Evolutionary conservation across 192 early-diverging fungal genomes (phyloP).

Genomic region (Coemansia sp.): DNA sequence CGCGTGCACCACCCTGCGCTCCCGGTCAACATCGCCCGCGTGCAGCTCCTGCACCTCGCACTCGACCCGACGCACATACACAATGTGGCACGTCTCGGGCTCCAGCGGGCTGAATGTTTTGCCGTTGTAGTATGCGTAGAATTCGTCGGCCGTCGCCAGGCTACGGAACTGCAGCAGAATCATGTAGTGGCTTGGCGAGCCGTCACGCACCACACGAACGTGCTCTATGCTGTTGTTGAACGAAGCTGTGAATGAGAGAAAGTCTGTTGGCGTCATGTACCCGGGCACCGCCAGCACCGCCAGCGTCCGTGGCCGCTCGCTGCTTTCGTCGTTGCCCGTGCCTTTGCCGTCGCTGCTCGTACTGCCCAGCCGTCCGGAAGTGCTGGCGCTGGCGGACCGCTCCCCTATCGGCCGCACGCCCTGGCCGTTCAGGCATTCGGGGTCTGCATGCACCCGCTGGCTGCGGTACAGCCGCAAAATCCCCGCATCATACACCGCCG

Average conservation of each 20-base stretch:
- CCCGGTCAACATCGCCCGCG: neutral
- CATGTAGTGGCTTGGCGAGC: slow-evolving; percentile 83
- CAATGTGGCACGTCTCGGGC: slow-evolving; percentile 80
- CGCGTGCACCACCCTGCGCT: too few species aligned
- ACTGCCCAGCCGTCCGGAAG: neutral
- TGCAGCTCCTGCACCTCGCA: slow-evolving; percentile 59
- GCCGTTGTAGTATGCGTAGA: slow-evolving; percentile 80
- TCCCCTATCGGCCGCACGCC: neutral
- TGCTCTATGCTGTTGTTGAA: slow-evolving; percentile 68
- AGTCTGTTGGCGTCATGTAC: slow-evolving; percentile 87
- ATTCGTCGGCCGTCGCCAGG: slow-evolving; percentile 57
- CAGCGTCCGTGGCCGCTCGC: slow-evolving; percentile 41
- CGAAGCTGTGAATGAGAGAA: slow-evolving; percentile 80
- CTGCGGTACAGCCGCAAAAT: slow-evolving; percentile 29
- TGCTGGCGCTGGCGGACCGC: too few species aligned
- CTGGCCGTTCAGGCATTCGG: neutral
- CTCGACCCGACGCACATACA: slow-evolving; percentile 70
- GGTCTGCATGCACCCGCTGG: neutral
- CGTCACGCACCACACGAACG: slow-evolving; percentile 76
- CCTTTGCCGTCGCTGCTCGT: neutral
- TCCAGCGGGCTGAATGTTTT: slow-evolving; percentile 83
- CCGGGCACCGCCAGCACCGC: slow-evolving; percentile 84
- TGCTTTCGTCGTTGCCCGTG: too few species aligned
- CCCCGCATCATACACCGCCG: slow-evolving; percentile 14
- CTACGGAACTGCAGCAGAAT: slow-evolving; percentile 80